Conservation (phyloP, 164 flowering plant species). For the Warburgia ugandensis region DNA sequence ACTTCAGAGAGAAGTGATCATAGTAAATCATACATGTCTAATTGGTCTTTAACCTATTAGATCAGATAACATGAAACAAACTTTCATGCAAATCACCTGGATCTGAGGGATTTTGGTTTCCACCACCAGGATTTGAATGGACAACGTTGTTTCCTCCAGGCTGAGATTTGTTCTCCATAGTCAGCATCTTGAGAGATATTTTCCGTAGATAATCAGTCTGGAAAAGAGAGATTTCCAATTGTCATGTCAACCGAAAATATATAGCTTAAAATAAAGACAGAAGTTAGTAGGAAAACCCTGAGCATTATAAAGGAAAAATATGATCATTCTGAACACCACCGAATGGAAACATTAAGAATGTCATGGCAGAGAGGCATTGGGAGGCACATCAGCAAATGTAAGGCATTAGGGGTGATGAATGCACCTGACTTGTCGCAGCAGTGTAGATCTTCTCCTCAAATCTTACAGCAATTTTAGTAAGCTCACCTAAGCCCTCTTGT, state of each 20-base stretch:
- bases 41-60: too few relatives aligned
- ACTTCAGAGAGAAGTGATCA: too few relatives aligned
- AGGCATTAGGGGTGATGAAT: too few relatives aligned
- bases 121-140: slow-evolving; percentile 25
- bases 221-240: slow-evolving; percentile 7
- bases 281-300: too few relatives aligned
- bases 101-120: slow-evolving; percentile 29
- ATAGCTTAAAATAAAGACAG: background rate
- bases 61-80: too few relatives aligned
- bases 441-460: slow-evolving; percentile 43
- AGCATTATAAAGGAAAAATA: too few relatives aligned
- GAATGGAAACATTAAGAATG: background rate
- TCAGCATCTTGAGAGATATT: slow-evolving; percentile 64
- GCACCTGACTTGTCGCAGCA: slow-evolving; percentile 38
- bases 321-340: too few relatives aligned
- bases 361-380: background rate
- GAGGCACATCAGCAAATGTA: background rate
- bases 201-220: slow-evolving; percentile 63
- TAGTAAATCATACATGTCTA: too few relatives aligned
- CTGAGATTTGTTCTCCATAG: slow-evolving; percentile 60
- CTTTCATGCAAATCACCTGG: slow-evolving; percentile 42
- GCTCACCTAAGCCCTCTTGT: slow-evolving; percentile 36
- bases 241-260: background rate
- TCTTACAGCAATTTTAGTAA: slow-evolving; percentile 38
- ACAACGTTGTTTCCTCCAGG: slow-evolving; percentile 18